Percentiles rank a stretch among this genome's conserved stretches.
These are phyloP conservation scores for Senna tora DNA, from an alignment of 306 rosid species.

Conservation along the genomic window DNA sequence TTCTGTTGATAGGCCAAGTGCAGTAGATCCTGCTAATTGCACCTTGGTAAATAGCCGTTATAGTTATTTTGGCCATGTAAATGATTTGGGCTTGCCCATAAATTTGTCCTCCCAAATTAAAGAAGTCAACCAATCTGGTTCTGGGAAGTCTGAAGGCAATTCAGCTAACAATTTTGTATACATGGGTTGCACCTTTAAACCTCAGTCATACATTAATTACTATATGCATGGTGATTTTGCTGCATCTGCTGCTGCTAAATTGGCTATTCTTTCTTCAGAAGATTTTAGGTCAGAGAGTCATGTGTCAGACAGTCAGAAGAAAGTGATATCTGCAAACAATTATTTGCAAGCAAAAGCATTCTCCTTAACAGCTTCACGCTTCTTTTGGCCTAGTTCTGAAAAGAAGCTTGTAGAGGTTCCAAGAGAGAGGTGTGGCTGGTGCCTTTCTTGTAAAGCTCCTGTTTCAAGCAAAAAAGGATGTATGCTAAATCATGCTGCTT, in stretches of 20 bases:
- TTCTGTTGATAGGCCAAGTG: constrained; percentile 46
- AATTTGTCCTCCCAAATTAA: constrained; percentile 51
- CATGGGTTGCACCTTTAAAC: constrained; percentile 71
- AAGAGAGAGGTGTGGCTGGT: constrained; percentile 99
- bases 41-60: constrained; percentile 41
- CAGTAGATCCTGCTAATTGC: constrained; percentile 33
- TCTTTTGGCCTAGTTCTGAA: constrained; percentile 96
- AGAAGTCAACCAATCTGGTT: constrained; percentile 47
- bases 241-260: constrained; percentile 92
- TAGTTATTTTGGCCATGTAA: constrained; percentile 39
- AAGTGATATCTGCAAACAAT: constrained; percentile 53
- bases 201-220: constrained; percentile 73
- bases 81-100: constrained; percentile 41
- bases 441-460: constrained; percentile 84
- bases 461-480: constrained; percentile 94
- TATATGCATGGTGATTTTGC: constrained; percentile 92
- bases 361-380: constrained; percentile 75
- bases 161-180: constrained; percentile 45
- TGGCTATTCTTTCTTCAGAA: constrained; percentile 71
- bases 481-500: constrained; percentile 89
- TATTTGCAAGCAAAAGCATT: constrained; percentile 87
- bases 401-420: constrained; percentile 95
- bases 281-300: constrained; percentile 69
- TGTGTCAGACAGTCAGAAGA: constrained; percentile 61
- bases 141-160: constrained; percentile 46